phyloP scores from a whole-genome alignment of 345 rosid genomes.

The Firmiana major region DNA sequence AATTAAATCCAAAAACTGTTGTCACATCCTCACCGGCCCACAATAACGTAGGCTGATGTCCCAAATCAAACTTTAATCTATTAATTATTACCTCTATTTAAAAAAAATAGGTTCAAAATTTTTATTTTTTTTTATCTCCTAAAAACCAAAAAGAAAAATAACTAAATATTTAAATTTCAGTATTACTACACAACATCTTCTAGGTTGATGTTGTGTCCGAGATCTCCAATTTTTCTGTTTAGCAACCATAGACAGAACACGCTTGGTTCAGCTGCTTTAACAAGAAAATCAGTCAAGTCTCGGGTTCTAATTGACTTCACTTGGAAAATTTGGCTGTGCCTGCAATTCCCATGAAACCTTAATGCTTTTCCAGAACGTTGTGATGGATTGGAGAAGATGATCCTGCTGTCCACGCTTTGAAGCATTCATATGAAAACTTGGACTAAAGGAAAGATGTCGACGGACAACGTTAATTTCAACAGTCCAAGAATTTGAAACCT shows the following conservation, averaged over 20 bases:
- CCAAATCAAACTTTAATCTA: too few relatives aligned
- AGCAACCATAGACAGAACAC: not conserved
- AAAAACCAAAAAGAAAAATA: too few relatives aligned
- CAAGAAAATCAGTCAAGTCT: not conserved
- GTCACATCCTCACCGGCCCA: too few relatives aligned
- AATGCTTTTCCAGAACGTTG: not conserved
- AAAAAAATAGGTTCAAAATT: too few relatives aligned
- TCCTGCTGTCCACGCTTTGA: not conserved
- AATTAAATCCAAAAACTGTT: too few relatives aligned
- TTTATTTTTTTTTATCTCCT: too few relatives aligned
- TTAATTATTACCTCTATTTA: too few relatives aligned
- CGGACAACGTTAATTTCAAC: not conserved
- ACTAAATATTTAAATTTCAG: too few relatives aligned
- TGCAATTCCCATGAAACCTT: not conserved
- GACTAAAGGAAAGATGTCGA: not conserved
- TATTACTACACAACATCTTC: too few relatives aligned
- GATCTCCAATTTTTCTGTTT: not conserved
- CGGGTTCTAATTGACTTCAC: not conserved
- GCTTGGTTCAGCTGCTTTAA: not conserved
- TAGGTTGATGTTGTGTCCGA: not conserved
- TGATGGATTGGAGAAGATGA: not conserved
- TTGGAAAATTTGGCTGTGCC: not conserved
- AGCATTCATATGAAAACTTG: not conserved
- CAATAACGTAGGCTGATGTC: too few relatives aligned
- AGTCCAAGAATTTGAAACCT: not conserved